Evolutionary conservation across 768 basidiomycete species (phyloP), one percentile per base, ranked within the genome.

Genomic region (Inosperma sp.): DNA sequence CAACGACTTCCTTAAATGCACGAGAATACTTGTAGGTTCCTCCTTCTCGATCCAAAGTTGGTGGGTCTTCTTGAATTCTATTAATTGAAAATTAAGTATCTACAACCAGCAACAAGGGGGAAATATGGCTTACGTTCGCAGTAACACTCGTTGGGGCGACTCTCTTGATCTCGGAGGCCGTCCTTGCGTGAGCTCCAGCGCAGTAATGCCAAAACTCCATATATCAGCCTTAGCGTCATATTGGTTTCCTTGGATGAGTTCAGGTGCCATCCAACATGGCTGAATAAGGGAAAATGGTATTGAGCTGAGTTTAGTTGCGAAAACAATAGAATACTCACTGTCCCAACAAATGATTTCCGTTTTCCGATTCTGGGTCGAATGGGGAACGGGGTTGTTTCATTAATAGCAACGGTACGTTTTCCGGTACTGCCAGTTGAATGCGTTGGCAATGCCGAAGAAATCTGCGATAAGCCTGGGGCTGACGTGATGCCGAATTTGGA

Each of bases 201-300:
- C 87, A n/a, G 93, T 95, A 52, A 97, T 93, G 10, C 91, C 94
- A 64, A 96, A 88, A 51, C 89, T 93, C 93, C 93, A 97, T 51
- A 97, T 93, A 62, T 97, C 94, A 16, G 91, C 91, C 56, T 84
- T 80, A 10, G 83, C 78, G 62, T 94, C 92, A 64, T 94, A 95
- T 49, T 81, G 80, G 57, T 79, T 79, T 43, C 92, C 88, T 57
- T 86, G 79, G 40, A 97, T 88, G 19, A 96, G 78, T 59, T 97
- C 94, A 2, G 94, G 94, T 0, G 94, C 91, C 93, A 96, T 97
- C 91, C 91, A 96, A 64, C 88, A 91, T 1, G 94, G 94, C 82
- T 84, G 51, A 41, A 41, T n/a, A 25, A 31, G 42, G 23, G 14
- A 23, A 44, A 49, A 40, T 54, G 16, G 14, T 33, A 36, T 39